Base-by-base conservation (phyloP, 257 asterid species). In the Lantana camara region DNA sequence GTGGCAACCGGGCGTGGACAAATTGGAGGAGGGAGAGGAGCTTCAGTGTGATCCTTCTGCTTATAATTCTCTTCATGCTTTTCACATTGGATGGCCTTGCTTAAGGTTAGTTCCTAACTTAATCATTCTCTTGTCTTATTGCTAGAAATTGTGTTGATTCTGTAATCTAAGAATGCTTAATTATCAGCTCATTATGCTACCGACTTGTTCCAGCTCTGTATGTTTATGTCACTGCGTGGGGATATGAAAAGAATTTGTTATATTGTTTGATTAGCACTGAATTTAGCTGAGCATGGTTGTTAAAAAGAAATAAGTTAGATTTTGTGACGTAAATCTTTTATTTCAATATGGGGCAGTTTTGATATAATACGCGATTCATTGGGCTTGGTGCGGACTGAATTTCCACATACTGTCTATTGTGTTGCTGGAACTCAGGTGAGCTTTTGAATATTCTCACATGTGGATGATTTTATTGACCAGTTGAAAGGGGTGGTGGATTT, bases 391-490 rank as follows among this genome's bases (percentile, higher is more conserved):
- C 95, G 99, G 40, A 81, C 96, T 0, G 95, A 87, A 66, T 93
- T 93, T 67, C 95, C 99, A 6, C 97, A 93, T 67, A 81, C 96
- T 0, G 75, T 80, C 5, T 90, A 84, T 58, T 86, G 96, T 11
- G 76, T 90, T 42, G 86, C 97, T 7, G 99, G 99, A 63, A 88
- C 99, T 13, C 99, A 94, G 83, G 98, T 89, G 60, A 81, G 75
- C 22, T 35, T 40, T 35, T 29, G 38, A 67, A 19, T 52, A 3
- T 40, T 50, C 53, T 23, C 17, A 37, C 53, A 38, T 24, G 46
- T 49, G 21, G 13, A 60, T 66, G 4, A 10, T 42, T 5, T 47
- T 29, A 53, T 47, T 42, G 32, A 27, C 4, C 32, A 27, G 32
- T 27, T 2, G 5, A 27, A 27, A n/a, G n/a, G n/a, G n/a, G n/a